Evolutionary conservation across 305 asterid species (phyloP).

Genomic region (Solanum aculeatissimum): DNA sequence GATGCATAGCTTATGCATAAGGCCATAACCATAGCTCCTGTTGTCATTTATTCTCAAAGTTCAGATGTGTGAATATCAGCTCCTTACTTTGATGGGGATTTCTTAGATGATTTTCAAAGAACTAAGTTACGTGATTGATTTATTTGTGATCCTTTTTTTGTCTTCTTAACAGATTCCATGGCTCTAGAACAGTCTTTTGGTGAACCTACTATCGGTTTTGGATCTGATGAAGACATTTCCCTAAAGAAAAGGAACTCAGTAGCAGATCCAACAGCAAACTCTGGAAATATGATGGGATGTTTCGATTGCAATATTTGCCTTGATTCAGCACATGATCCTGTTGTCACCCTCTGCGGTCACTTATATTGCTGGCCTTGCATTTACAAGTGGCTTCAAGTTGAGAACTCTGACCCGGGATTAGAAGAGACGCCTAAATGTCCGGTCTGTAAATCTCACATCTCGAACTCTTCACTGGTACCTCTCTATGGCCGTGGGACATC

Average conservation of each 20-base stretch:
- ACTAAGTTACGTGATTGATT: not conserved
- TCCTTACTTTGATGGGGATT: not conserved
- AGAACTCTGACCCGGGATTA: constrained; percentile 37
- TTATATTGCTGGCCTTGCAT: constrained; percentile 70
- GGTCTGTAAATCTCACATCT: constrained; percentile 59
- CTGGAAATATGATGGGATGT: constrained; percentile 46
- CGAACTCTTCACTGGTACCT: constrained; percentile 59
- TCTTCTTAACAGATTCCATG: constrained; percentile 40
- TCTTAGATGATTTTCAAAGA: not conserved
- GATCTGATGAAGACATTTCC: constrained; percentile 25
- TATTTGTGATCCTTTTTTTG: not conserved
- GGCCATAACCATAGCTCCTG: not conserved
- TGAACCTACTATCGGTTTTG: constrained; percentile 22
- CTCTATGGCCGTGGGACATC: constrained; percentile 70
- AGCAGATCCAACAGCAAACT: constrained; percentile 11
- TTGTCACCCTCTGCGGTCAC: constrained; percentile 62
- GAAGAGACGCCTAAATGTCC: constrained; percentile 62
- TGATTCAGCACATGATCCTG: constrained; percentile 51
- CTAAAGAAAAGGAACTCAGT: constrained; percentile 29
- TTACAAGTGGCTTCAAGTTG: constrained; percentile 69
- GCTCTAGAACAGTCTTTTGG: constrained; percentile 30
- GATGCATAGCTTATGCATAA: not conserved
- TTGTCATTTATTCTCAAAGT: not conserved
- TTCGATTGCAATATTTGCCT: constrained; percentile 76
- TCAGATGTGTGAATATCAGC: not conserved